Evolutionary conservation across 345 rosid genomes (phyloP).

Genomic region (Rhodamnia rubescens): DNA sequence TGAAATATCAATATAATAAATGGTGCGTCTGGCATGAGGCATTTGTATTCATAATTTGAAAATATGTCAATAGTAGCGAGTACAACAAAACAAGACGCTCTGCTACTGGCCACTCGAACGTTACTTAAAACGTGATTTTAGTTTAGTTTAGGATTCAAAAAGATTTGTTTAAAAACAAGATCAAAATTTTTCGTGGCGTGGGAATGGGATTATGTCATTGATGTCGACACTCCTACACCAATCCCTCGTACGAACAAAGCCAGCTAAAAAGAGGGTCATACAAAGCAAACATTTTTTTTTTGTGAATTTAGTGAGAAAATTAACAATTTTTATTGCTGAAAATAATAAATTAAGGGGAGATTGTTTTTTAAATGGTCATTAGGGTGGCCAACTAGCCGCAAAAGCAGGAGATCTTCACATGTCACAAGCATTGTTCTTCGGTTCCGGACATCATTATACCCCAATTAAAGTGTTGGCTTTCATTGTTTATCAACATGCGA

Average conservation of each 20-base stretch:
- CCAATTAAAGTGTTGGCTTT: conserved; percentile 18
- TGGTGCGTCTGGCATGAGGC: not conserved
- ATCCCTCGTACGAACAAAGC: not conserved
- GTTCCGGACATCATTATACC: conserved; percentile 25
- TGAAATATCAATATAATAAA: no score
- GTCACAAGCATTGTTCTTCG: conserved; percentile 15
- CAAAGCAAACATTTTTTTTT: not conserved
- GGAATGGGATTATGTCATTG: not conserved
- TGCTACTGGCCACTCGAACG: not conserved
- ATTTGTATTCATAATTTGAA: no score
- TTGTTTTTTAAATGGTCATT: not conserved
- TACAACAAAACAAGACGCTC: not conserved
- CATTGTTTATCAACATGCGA: conserved; percentile 5
- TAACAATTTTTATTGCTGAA: not conserved
- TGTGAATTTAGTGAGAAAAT: not conserved
- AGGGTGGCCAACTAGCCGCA: conserved; percentile 27
- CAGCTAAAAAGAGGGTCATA: not conserved
- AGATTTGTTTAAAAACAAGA: not conserved
- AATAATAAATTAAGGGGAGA: not conserved
- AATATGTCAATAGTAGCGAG: no score
- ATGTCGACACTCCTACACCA: not conserved
- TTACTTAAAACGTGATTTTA: not conserved
- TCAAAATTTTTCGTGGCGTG: not conserved
- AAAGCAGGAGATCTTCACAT: conserved; percentile 50
- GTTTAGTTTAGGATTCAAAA: not conserved